Conservation (phyloP, 257 asterid species). For the Solanum chilense region DNA sequence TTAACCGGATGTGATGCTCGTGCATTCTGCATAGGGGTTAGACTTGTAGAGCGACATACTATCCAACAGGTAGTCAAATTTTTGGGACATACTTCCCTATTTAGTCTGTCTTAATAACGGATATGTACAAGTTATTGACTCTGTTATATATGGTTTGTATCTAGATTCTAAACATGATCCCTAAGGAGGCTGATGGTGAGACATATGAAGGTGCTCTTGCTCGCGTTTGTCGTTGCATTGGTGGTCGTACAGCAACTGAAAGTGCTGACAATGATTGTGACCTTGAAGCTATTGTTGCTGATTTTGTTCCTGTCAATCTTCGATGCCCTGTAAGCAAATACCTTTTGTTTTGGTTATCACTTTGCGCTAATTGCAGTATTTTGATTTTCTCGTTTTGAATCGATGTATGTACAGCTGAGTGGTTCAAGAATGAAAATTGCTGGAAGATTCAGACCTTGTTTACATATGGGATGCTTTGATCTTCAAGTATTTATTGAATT, state of each 20-base stretch:
- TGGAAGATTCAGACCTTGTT: constrained; percentile 63
- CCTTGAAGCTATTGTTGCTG: constrained; percentile 59
- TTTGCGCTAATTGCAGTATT: background rate
- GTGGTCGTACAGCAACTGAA: constrained; percentile 39
- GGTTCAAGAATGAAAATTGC: constrained; percentile 74
- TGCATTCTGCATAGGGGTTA: constrained; percentile 55
- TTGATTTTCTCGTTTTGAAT: background rate
- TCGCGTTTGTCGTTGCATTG: constrained; percentile 24
- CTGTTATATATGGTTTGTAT: background rate
- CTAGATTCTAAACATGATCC: constrained; percentile 55
- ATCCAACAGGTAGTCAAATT: constrained; percentile 45
- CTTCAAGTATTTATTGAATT: constrained; percentile 70
- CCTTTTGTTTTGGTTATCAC: background rate
- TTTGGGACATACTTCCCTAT: background rate
- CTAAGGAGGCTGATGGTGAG: constrained; percentile 68
- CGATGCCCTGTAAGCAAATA: constrained; percentile 63
- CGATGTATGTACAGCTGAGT: constrained; percentile 38
- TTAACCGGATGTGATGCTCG: constrained; percentile 62
- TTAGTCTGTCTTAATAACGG: background rate
- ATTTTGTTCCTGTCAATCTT: constrained; percentile 56
- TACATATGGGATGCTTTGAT: constrained; percentile 84
- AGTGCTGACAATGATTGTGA: constrained; percentile 64
- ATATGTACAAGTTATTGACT: background rate
- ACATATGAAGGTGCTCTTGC: constrained; percentile 56
- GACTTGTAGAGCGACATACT: constrained; percentile 61